These are phyloP conservation scores for Nevesoporus exiguus DNA, from an alignment of 768 basidiomycete species.

Conservation along the genomic window DNA sequence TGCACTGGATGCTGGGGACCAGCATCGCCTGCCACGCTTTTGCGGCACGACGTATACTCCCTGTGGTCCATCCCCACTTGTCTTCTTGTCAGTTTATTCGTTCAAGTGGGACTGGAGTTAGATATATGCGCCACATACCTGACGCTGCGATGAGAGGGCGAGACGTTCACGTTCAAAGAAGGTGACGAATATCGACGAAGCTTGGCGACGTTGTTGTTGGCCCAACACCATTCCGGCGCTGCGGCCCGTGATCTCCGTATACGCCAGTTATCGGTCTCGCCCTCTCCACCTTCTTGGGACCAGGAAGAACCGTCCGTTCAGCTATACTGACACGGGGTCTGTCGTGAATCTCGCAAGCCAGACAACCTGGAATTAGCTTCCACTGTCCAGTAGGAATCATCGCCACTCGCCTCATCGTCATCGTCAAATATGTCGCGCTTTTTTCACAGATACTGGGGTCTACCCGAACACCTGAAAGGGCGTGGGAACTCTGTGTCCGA, in stretches of 20 bases:
- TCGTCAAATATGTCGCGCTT: neutral
- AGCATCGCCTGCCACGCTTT: slow-evolving; percentile 4
- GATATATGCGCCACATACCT: slow-evolving; percentile 5
- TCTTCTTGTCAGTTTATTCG: neutral
- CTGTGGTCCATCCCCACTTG: neutral
- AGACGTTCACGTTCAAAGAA: neutral
- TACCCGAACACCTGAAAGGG: neutral
- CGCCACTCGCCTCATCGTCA: neutral
- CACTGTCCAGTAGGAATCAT: slow-evolving; percentile 8
- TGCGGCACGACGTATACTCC: slow-evolving; percentile 21
- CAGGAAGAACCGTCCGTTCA: neutral
- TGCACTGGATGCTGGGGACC: neutral
- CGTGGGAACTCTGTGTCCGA: neutral
- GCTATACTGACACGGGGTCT: neutral
- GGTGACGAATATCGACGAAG: slow-evolving; percentile 8
- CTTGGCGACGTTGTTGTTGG: neutral
- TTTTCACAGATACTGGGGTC: neutral
- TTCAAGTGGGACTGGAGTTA: neutral
- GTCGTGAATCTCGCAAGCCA: neutral
- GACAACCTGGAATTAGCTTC: too few relatives aligned
- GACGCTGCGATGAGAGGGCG: neutral
- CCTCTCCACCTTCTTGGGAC: slow-evolving; percentile 1
- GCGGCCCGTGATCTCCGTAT: neutral
- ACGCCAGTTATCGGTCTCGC: slow-evolving; percentile 14
- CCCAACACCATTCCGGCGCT: neutral